These are phyloP conservation scores for Glutinoglossum americanum DNA, from an alignment of 495 filamentous ascomycete species.

Conservation along the genomic window DNA sequence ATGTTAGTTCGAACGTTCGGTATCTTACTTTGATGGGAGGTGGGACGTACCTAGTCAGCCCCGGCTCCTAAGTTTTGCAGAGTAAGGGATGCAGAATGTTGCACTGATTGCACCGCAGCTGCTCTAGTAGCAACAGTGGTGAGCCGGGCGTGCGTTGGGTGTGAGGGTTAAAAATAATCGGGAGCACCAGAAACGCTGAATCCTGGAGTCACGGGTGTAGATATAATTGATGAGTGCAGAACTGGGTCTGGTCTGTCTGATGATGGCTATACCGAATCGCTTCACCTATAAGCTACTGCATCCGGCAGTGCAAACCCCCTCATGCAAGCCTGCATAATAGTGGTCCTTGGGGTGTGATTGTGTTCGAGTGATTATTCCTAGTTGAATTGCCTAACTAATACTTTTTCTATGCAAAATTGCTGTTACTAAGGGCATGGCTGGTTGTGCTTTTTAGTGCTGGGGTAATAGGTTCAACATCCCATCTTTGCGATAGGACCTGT, in stretches of 20 bases:
- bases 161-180: conserved; percentile 2
- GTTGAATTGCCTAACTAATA: no score
- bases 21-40: conserved; percentile 7
- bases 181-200: conserved; percentile 12
- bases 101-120: conserved; percentile 73
- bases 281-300: not conserved
- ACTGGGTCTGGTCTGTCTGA: not conserved
- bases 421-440: no score
- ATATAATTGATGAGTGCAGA: conserved; percentile 12
- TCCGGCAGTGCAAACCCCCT: no score
- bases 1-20: not conserved
- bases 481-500: no score
- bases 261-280: no score
- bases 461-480: no score
- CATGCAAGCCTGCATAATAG: no score
- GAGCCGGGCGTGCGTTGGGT: not conserved
- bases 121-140: conserved; percentile 23
- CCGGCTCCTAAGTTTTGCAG: conserved; percentile 40
- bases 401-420: no score
- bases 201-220: conserved; percentile 27
- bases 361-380: no score
- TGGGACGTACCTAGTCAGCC: conserved; percentile 46
- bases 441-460: no score
- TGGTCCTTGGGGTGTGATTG: no score
- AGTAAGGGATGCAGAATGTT: conserved; percentile 67